These are phyloP conservation scores for Blastobotrys indianensis DNA, from an alignment of 1,139 yeast genomes.

Conservation along the genomic window DNA sequence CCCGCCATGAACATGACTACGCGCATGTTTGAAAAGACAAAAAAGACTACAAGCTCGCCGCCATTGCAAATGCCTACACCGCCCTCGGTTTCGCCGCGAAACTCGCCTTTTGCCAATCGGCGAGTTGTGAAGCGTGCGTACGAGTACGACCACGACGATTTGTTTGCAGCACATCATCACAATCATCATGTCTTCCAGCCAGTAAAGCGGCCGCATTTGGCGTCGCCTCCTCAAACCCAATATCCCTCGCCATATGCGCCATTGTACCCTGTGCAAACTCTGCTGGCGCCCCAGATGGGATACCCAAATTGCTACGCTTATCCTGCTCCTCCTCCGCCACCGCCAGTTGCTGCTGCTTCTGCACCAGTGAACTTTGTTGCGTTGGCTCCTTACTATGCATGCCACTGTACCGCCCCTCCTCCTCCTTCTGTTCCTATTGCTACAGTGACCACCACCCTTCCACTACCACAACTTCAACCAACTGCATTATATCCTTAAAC, in stretches of 20 bases:
- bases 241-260: slow-evolving; percentile 8
- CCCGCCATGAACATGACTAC: background rate
- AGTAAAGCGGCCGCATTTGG: background rate
- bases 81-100: background rate
- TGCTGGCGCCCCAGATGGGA: background rate
- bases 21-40: background rate
- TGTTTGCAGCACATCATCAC: background rate
- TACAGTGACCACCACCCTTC: no score
- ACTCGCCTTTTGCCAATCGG: background rate
- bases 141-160: no score
- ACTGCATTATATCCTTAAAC: no score
- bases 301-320: no score
- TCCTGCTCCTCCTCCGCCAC: no score
- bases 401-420: no score
- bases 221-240: background rate
- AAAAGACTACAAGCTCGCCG: background rate
- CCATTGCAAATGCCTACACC: background rate
- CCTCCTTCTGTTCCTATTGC: no score
- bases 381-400: no score
- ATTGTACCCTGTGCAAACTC: slow-evolving; percentile 4
- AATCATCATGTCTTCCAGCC: background rate
- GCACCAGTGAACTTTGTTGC: no score
- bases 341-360: no score
- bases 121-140: background rate
- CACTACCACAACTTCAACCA: no score